Evolutionary conservation across 208 protist genomes (phyloP).

Genomic region (Crithidia acanthocephali): DNA sequence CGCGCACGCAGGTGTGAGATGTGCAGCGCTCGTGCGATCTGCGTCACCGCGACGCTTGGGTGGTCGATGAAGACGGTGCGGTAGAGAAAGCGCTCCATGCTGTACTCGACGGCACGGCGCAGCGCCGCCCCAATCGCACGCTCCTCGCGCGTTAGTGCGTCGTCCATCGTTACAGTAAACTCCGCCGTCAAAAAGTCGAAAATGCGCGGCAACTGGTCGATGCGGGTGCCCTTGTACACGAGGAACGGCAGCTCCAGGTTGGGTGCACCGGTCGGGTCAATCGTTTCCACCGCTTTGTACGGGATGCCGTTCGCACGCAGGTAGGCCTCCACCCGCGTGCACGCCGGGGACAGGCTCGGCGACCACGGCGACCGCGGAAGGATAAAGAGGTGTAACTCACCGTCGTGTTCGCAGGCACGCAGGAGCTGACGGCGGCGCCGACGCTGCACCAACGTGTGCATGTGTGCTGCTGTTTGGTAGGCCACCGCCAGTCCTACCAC

Average conservation of each 20-base stretch:
- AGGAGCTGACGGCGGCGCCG: slow-evolving; percentile 31
- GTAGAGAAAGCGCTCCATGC: slow-evolving; percentile 43
- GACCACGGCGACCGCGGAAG: slow-evolving; percentile 48
- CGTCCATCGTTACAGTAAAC: slow-evolving; percentile 53
- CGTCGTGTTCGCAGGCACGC: slow-evolving; percentile 27
- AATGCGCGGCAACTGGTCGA: slow-evolving; percentile 39
- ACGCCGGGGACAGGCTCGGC: slow-evolving; percentile 53
- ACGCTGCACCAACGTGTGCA: slow-evolving; percentile 35
- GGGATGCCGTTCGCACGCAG: slow-evolving; percentile 60
- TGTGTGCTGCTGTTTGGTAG: slow-evolving; percentile 33
- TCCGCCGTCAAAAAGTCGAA: slow-evolving; percentile 43
- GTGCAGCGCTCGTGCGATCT: slow-evolving; percentile 42
- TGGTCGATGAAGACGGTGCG: slow-evolving; percentile 52
- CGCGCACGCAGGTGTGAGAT: slow-evolving; percentile 39
- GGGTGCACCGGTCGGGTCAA: slow-evolving; percentile 40
- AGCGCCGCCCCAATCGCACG: slow-evolving; percentile 47
- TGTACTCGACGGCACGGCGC: slow-evolving; percentile 49
- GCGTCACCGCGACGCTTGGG: slow-evolving; percentile 35
- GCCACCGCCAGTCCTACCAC: slow-evolving; percentile 38
- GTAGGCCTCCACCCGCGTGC: slow-evolving; percentile 60
- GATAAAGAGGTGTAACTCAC: slow-evolving; percentile 55
- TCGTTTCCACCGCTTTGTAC: slow-evolving; percentile 48
- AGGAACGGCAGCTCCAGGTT: slow-evolving; percentile 55
- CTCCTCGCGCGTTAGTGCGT: slow-evolving; percentile 40
- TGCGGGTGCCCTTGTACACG: slow-evolving; percentile 35